phyloP scores from a whole-genome alignment of 1,284 basidiomycete species.

The Ceratobasidium sp. region DNA sequence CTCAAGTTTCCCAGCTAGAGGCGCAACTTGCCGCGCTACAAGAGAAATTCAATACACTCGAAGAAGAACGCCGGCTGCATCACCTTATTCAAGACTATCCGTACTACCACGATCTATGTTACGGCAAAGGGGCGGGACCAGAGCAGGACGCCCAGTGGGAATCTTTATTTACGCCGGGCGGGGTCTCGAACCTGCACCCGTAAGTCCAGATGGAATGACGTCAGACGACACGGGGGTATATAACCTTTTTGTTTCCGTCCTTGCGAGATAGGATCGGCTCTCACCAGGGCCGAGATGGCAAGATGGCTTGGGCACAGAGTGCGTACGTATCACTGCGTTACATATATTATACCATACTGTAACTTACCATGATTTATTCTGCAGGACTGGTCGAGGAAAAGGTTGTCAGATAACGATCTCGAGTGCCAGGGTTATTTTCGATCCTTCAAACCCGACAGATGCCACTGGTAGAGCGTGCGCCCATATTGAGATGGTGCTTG shows the following conservation, averaged over 20 bases:
- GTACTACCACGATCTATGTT: constrained; percentile 10
- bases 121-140: neutral
- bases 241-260: constrained; percentile 1
- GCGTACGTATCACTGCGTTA: neutral
- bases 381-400: constrained; percentile 22
- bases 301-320: constrained; percentile 30
- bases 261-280: constrained; percentile 15
- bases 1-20: constrained; percentile 15
- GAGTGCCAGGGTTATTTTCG: constrained; percentile 17
- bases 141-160: constrained; percentile 32
- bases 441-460: neutral
- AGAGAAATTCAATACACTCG: constrained; percentile 5
- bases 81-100: constrained; percentile 25
- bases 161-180: constrained; percentile 2
- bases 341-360: neutral
- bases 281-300: constrained; percentile 29
- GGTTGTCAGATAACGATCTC: constrained; percentile 18
- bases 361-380: neutral
- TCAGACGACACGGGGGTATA: constrained; percentile 10
- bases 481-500: neutral
- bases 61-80: constrained; percentile 6
- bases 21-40: constrained; percentile 4
- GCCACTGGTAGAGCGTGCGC: constrained; percentile 13
- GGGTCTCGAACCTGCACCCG: constrained; percentile 8
- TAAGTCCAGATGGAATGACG: constrained; percentile 20